Conservation (phyloP, 176 grass and related monocot genomes). For the Puya raimondii region DNA sequence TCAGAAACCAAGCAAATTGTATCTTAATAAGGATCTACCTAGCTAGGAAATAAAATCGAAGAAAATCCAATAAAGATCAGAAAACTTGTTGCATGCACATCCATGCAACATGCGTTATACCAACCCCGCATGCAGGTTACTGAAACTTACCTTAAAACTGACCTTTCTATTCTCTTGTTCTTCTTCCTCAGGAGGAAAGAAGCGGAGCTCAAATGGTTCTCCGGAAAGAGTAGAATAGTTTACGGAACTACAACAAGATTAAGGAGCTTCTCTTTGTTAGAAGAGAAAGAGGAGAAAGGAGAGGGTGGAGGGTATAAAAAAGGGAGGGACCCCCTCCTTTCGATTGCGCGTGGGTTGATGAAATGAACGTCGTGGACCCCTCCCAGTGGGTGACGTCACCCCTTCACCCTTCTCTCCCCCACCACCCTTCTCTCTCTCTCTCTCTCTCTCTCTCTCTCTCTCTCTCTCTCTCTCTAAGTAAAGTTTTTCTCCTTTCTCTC, state of each 20-base stretch:
- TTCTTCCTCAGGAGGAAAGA: background rate
- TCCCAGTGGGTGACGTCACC: conserved; percentile 37
- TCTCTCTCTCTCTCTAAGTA: background rate
- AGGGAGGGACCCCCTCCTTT: conserved; percentile 21
- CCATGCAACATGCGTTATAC: background rate
- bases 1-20: background rate
- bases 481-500: background rate
- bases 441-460: conserved; percentile 9
- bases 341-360: conserved; percentile 56
- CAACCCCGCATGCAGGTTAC: background rate
- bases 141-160: conserved; percentile 3
- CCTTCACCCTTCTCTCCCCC: conserved; percentile 5
- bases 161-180: background rate
- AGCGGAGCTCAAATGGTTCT: background rate
- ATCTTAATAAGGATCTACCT: too few species aligned
- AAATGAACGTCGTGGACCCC: conserved; percentile 35
- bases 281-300: conserved; percentile 5
- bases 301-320: conserved; percentile 14
- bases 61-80: background rate
- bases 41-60: too few species aligned
- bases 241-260: background rate
- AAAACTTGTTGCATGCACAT: background rate
- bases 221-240: background rate
- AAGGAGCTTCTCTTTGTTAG: conserved; percentile 14
- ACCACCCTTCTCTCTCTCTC: background rate